phyloP scores from a whole-genome alignment of 2,329 filamentous ascomycete species.

The Xylariales sp. region DNA sequence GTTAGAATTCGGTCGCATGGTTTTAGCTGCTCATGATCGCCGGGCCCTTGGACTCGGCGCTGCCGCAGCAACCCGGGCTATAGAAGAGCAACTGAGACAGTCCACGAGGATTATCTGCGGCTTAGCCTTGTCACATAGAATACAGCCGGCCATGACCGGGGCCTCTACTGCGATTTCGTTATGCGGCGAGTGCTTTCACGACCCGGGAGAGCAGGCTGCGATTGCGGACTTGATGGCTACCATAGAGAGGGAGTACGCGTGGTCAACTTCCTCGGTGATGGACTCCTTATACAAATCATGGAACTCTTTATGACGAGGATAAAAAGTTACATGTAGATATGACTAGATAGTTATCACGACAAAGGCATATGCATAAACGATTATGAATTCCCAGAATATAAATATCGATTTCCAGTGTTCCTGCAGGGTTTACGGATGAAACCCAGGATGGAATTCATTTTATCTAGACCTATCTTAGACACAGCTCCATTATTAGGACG shows the following conservation, averaged over 20 bases:
- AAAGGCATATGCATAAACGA: no score
- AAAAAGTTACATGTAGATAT: no score
- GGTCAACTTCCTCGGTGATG: slow-evolving; percentile 5
- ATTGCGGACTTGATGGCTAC: slow-evolving; percentile 4
- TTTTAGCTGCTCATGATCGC: slow-evolving; percentile 3
- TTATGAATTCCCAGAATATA: no score
- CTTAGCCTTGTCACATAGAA: slow-evolving; percentile 13
- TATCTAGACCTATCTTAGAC: no score
- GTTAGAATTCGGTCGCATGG: slow-evolving; percentile 9
- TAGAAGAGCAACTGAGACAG: not conserved
- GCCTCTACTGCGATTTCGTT: slow-evolving; percentile 11
- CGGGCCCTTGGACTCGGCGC: slow-evolving; percentile 5
- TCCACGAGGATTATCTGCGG: slow-evolving; percentile 12
- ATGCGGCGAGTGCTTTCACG: slow-evolving; percentile 7
- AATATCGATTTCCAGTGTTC: no score
- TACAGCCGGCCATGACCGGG: slow-evolving; percentile 6
- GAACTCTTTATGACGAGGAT: no score
- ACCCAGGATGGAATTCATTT: no score
- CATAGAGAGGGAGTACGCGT: slow-evolving; percentile 13
- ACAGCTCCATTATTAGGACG: no score
- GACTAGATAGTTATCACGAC: no score
- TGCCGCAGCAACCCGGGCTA: slow-evolving; percentile 5
- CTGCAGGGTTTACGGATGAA: no score
- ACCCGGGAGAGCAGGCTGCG: slow-evolving; percentile 7
- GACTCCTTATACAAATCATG: no score